A percentile compares a stretch with the other conserved stretches of the same genome.
phyloP scores from a whole-genome alignment of 2,329 filamentous ascomycete genomes.

The Zymoseptoria ardabiliae region DNA sequence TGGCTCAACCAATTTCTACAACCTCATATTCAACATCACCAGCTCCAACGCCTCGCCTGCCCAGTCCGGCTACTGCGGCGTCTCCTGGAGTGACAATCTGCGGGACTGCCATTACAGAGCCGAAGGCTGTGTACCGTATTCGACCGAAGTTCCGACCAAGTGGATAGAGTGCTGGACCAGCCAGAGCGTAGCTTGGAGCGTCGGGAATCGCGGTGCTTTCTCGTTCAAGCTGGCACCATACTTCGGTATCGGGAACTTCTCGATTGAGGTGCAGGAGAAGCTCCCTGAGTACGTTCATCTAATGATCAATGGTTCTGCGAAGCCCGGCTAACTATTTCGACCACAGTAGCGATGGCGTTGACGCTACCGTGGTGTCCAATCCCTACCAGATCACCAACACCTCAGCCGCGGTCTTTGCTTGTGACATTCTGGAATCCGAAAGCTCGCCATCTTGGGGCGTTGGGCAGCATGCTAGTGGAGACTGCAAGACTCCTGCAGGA shows the following conservation, averaged over 20 bases:
- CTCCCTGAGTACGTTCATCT: slow-evolving; percentile 5
- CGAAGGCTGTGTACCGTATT: slow-evolving; percentile 4
- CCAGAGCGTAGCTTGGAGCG: background rate
- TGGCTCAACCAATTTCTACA: slow-evolving; percentile 23
- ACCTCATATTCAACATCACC: slow-evolving; percentile 19
- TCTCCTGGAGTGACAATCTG: slow-evolving; percentile 22
- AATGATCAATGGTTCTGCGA: background rate
- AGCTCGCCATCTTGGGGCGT: background rate
- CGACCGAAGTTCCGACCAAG: slow-evolving; percentile 15
- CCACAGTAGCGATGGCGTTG: background rate
- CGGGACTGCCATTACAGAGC: slow-evolving; percentile 2
- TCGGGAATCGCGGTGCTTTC: slow-evolving; percentile 11
- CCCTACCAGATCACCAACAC: background rate
- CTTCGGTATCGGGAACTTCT: slow-evolving; percentile 25
- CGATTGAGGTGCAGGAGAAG: slow-evolving; percentile 18
- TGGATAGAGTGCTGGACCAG: slow-evolving; percentile 20
- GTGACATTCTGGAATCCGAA: background rate
- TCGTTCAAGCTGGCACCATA: slow-evolving; percentile 20
- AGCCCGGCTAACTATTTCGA: background rate
- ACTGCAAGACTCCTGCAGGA: slow-evolving; percentile 13
- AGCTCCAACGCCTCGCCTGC: slow-evolving; percentile 10
- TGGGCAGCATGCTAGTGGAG: slow-evolving; percentile 20
- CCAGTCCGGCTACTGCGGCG: slow-evolving; percentile 14
- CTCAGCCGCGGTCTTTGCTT: background rate
- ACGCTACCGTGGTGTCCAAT: background rate